Evolutionary conservation across 495 filamentous ascomycete species (phyloP), one percentile per base, ranked within the genome.

Genomic region (Amorphotheca resinae): DNA sequence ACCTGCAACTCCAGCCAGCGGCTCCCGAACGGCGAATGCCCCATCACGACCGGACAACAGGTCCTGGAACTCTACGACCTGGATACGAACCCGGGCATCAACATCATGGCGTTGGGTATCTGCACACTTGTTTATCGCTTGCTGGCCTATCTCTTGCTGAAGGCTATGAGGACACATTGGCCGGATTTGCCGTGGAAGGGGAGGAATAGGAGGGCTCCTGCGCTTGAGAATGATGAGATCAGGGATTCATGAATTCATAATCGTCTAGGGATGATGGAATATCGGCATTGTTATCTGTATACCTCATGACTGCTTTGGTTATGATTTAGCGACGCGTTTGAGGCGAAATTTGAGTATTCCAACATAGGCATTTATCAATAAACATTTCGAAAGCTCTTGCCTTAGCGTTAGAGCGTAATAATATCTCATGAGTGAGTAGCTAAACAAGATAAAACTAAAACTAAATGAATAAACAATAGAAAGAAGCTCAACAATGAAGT

Each of bases 1-100:
- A 66, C 65, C 17, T 87, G 82, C 45, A 63, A 68, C 9, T 65
- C 67, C 1, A 51, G 57, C 0, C 71, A 84, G 57, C 54, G 61
- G 16, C 53, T 82, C 4, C 66, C 66, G 0, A 52, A 69, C 32
- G 82, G 79, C 1, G 47, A 45, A 14, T 86, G 81, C 56, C 69
- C 72, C 0, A 71, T 83, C 38, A 59, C 60, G 34, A 77, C 65
- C 0, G 82, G 80, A 0, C 64, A 74, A 52, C 60, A 84, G 53
- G 81, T 76, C 2, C 53, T 87, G 15, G 49, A 67, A 20, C 50
- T 83, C 35, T 87, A 83, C 55, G 68, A 74, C 21, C 56, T 85
- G 22, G 65, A 80, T 21, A 71, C 59, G 16, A 64, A 77, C 45
- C 31, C 64, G 1, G 58, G 60, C 9, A 57, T 75, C 47, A 77